Evolutionary conservation across 2,329 filamentous ascomycete genomes (phyloP), one percentile per base, ranked within the genome.

Genomic region (Nemania sp.): DNA sequence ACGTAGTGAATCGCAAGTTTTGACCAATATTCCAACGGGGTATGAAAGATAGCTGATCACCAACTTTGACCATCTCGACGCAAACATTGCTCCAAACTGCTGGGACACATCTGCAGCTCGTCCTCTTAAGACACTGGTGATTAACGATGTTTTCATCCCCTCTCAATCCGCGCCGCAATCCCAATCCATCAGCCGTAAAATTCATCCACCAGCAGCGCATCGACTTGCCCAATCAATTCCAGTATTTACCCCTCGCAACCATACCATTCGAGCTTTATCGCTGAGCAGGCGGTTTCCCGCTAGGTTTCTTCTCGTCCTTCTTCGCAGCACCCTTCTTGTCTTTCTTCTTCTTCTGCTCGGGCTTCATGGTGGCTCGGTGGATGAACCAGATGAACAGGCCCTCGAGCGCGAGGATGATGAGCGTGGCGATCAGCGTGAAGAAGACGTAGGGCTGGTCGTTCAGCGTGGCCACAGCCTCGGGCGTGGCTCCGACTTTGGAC

Each of bases 401-500:
- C 61, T 83, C 72, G 7, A 77, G 65, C 56, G 73, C 73, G 45
- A 83, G 62, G 55, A 71, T 71, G 64, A 81, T 64, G 51, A 84
- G 72, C 54, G 81, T 80, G 66, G 82, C 68, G 59, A 84, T 59
- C 55, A 85, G 77, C 58, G 80, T 78, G 60, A 75, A 80, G 72
- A 84, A 83, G 49, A 84, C 73, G 56, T 78, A 72, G 19, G 82
- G 81, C 69, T 85, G 82, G 64, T 84, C 80, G 72, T 84, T 84
- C 66, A 85, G 74, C 48, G 78, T 77, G 59, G 80, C 80, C 63
- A 85, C 79, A 61, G 81, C 81, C 66, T 82, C 71, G 30, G 75
- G 72, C 15, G 82, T 84, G 43, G 81, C 82, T 68, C 82, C 82
- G 62, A 85, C 77, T 54, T 72, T 76, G 63, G 65, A 65, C 61